Base-by-base conservation (phyloP, 2,329 filamentous ascomycete genomes). In the Aspergillus sp. region DNA sequence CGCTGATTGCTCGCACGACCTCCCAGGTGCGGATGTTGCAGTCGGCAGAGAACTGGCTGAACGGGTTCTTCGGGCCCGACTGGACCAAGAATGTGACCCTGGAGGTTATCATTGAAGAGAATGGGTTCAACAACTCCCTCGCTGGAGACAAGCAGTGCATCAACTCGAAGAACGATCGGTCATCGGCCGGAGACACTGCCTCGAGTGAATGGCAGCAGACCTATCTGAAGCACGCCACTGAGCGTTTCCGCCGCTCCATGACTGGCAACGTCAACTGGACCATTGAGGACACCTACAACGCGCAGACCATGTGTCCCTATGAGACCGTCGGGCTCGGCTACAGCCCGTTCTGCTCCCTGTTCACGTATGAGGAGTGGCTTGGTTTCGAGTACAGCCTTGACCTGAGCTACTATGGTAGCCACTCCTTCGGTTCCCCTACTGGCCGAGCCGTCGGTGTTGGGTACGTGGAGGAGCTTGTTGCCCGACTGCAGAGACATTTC, bases 371-470 rank as follows among this genome's bases (percentile, higher is more conserved):
- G 45, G 81, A 83, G 61, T 83, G 80, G 81, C 65, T 71, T 17
- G 78, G 77, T 16, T 83, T 80, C 59, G 80, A 81, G 52, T 77
- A 78, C 55, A 77, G 75, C 3, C 64, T 82, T 9, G 81, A 83
- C 56, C 73, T 81, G 32, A 75, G 78, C 49, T 84, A 71, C 60
- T 76, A 71, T 54, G 72, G 70, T 31, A 74, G 78, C 58, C 78
- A 75, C 53, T 67, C 64, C 10, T 78, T 65, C 53, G 78, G 78
- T 25, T 76, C 77, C 11, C 78, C 79, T 1, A 79, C 74, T 0
- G 79, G 77, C 21, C 76, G 79, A 17, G 77, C 78, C 4, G 78
- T 81, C 58, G 79, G 79, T 10, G 74, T 82, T 13, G 79, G 79
- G 20, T 81, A 81, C 51, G 68, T 81, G 6, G 72, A 80, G 51